These are phyloP conservation scores for Adansonia rubrostipa DNA, from an alignment of 441 rosid genomes.

Conservation along the genomic window DNA sequence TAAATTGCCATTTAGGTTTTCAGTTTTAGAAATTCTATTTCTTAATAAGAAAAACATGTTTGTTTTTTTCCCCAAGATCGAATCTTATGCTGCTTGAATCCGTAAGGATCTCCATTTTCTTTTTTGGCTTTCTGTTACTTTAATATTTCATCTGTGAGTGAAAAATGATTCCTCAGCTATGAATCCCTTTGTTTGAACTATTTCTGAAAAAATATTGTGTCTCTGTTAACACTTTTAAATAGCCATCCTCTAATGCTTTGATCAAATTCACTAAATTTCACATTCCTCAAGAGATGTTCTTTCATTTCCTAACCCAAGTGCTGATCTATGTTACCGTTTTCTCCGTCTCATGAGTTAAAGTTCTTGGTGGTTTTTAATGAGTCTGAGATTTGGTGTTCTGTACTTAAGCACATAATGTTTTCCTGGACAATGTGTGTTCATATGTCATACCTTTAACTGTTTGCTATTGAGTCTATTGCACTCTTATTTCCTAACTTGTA, in stretches of 20 bases:
- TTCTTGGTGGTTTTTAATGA: background rate
- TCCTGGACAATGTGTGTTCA: background rate
- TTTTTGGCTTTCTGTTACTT: background rate
- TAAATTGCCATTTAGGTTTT: conserved; percentile 24
- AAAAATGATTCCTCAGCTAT: background rate
- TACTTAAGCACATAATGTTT: background rate
- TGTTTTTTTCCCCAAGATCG: background rate
- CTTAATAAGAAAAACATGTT: conserved; percentile 3
- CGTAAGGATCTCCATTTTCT: background rate
- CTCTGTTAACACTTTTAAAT: background rate
- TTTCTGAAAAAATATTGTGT: background rate
- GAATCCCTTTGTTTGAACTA: background rate
- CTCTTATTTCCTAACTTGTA: background rate
- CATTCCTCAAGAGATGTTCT: background rate
- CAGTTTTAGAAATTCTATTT: background rate
- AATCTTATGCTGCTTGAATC: conserved; percentile 15
- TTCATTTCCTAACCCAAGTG: background rate
- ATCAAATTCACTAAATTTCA: conserved; percentile 11
- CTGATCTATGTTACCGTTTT: background rate
- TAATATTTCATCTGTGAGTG: background rate
- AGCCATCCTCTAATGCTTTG: background rate
- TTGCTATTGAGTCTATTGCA: conserved; percentile 17
- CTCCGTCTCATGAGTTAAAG: background rate
- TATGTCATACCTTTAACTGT: background rate
- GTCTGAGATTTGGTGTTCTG: background rate